Evolutionary conservation across 257 asterid genomes (phyloP).

Genomic region (Solanum neorickii): DNA sequence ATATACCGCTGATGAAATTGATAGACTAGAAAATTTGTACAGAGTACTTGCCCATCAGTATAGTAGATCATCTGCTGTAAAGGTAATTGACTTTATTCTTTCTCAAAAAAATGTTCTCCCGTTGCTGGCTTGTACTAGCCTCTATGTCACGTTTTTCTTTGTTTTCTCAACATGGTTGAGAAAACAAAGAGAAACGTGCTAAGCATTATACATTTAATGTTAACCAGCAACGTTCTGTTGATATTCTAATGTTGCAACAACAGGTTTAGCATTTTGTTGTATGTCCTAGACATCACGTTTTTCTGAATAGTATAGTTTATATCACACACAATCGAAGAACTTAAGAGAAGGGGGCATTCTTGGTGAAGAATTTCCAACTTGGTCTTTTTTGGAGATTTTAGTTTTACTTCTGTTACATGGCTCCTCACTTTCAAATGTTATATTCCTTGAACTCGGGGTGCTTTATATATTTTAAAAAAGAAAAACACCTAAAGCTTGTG

Average conservation of each 20-base stretch:
- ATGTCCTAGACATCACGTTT: background rate
- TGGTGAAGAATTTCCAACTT: background rate
- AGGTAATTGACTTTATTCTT: slow-evolving; percentile 29
- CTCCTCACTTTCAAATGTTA: background rate
- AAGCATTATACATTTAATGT: background rate
- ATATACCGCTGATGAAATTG: slow-evolving; percentile 60
- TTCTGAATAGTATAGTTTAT: background rate
- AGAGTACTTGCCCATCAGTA: slow-evolving; percentile 61
- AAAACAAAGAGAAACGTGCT: background rate
- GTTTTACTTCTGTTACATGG: background rate
- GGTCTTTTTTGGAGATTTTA: background rate
- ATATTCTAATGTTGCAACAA: background rate
- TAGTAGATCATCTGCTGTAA: slow-evolving; percentile 87
- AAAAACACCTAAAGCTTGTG: background rate
- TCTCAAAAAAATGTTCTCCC: background rate
- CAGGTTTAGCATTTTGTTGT: background rate
- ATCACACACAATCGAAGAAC: background rate
- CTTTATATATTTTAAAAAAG: background rate
- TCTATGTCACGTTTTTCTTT: background rate
- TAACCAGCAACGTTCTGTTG: background rate
- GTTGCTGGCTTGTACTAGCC: background rate
- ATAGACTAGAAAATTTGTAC: slow-evolving; percentile 61
- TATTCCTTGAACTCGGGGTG: background rate
- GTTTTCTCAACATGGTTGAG: background rate
- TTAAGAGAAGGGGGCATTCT: background rate